These are phyloP conservation scores for Coprinopsis sp. DNA, from an alignment of 768 basidiomycete genomes.

Conservation along the genomic window DNA sequence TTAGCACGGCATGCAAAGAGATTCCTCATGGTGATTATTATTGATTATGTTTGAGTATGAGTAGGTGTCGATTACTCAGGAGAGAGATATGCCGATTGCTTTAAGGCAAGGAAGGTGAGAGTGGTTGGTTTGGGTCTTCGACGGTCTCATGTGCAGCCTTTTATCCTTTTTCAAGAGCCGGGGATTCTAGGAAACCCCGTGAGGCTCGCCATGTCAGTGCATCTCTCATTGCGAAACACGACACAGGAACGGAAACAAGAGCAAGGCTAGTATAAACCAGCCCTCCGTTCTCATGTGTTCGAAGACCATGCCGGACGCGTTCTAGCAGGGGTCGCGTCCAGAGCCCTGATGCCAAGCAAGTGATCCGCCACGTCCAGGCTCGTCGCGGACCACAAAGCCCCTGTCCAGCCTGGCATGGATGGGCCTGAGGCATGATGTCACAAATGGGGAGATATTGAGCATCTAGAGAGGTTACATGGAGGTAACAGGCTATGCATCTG, in stretches of 20 bases:
- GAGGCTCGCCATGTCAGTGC: conserved; percentile 3
- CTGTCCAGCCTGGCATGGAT: too few species aligned
- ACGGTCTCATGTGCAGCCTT: too few species aligned
- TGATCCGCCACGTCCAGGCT: not conserved
- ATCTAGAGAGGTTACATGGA: too few species aligned
- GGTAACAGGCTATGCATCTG: conserved; percentile 69
- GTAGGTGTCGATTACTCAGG: too few species aligned
- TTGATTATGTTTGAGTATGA: not conserved
- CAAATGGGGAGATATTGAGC: too few species aligned
- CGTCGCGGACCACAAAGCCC: not conserved
- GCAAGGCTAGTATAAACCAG: conserved; percentile 2
- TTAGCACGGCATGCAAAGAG: conserved; percentile 22
- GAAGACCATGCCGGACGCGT: conserved; percentile 1
- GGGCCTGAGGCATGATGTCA: too few species aligned
- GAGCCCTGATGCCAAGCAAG: not conserved
- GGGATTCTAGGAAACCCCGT: not conserved
- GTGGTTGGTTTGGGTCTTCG: too few species aligned
- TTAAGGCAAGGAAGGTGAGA: too few species aligned
- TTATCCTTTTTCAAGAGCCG: too few species aligned
- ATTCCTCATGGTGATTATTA: conserved; percentile 18
- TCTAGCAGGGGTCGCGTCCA: not conserved
- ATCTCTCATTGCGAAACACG: not conserved
- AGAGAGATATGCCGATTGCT: too few species aligned
- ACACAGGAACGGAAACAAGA: not conserved
- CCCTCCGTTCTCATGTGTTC: conserved; percentile 6